phyloP scores from a whole-genome alignment of 805 yeast genomes.

The Pichia phayaonensis region DNA sequence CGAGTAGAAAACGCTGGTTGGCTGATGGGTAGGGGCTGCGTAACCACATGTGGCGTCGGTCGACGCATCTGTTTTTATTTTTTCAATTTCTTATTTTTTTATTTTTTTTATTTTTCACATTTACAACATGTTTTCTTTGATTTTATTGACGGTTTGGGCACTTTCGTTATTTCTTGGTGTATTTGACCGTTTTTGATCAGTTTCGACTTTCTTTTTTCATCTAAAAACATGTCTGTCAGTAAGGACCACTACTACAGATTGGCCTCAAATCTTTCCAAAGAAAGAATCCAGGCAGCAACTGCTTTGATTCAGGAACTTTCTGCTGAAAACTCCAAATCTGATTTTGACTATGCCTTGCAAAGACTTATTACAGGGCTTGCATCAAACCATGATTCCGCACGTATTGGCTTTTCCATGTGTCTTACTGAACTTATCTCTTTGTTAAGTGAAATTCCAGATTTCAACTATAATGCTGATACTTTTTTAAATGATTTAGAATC shows the following conservation, averaged over 20 bases:
- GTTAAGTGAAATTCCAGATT: slow-evolving; percentile 24
- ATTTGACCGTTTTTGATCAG: neutral
- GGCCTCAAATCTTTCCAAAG: slow-evolving; percentile 68
- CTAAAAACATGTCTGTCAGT: slow-evolving; percentile 42
- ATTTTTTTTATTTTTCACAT: too few species aligned
- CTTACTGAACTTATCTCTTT: slow-evolving; percentile 54
- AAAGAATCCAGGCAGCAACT: slow-evolving; percentile 67
- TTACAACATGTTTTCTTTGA: neutral
- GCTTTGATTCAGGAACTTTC: slow-evolving; percentile 53
- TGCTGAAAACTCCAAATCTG: slow-evolving; percentile 36
- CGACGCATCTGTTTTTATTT: neutral
- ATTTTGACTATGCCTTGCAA: slow-evolving; percentile 76
- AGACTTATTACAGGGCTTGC: slow-evolving; percentile 76
- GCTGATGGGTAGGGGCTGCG: neutral
- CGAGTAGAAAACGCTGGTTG: neutral
- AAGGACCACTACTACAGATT: slow-evolving; percentile 71
- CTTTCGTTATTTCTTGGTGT: too few species aligned
- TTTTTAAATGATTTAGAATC: slow-evolving; percentile 30
- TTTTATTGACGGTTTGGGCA: neutral
- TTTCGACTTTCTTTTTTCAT: neutral
- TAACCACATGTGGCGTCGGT: neutral
- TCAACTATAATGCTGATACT: slow-evolving; percentile 25
- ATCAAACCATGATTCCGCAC: slow-evolving; percentile 74
- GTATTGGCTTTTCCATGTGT: slow-evolving; percentile 85
- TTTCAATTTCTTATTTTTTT: too few species aligned